Base-by-base conservation (phyloP, 306 rosid species). In the Senna tora region DNA sequence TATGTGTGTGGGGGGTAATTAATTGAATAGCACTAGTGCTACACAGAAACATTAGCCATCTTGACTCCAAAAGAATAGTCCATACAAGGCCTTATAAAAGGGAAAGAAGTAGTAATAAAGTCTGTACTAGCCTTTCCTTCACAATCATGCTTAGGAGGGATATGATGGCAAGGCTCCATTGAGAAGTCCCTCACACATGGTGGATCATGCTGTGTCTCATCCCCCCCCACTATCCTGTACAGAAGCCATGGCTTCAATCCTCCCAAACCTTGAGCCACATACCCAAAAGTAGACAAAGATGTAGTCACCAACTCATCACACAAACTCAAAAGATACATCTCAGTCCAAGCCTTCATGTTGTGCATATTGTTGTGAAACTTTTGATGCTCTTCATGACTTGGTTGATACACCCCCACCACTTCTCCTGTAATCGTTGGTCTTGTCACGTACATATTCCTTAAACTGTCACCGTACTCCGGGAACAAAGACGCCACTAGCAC, bases 211-310 rank as follows among this genome's bases (percentile, higher is more conserved):
- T n/a, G 80, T 20, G 66, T 53, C 1, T 67, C 75, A 14, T 22
- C 41, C 9, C 79, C 80, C 56, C 79, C 80, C 56, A 81, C 82
- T 4, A 82, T 61, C 49, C 79, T 81, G 69, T 75, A 7, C 38
- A 84, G 88, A 47, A 81, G 67, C 88, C 84, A 81, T 52, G 86
- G 88, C 41, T 54, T 78, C 70, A 84, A 38, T 15, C 84, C 86
- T 0, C 82, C 84, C 36, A 84, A 81, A 70, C 88, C 68, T 66
- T 84, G 88, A n/a, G 88, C 86, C 16, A 84, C 84, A 17, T 84
- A 84, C 59, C 88, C 88, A 20, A 81, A 84, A 7, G 88, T 71
- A 0, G 88, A 84, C 73, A 78, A 60, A 16, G 88, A 84, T 30
- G 86, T 84, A 17, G 88, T 81, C 61, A 84, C 77, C 80, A 84